Evolutionary conservation across 805 yeast genomes (phyloP), one percentile per base, ranked within the genome.

Genomic region (Candida coquimbonensis): DNA sequence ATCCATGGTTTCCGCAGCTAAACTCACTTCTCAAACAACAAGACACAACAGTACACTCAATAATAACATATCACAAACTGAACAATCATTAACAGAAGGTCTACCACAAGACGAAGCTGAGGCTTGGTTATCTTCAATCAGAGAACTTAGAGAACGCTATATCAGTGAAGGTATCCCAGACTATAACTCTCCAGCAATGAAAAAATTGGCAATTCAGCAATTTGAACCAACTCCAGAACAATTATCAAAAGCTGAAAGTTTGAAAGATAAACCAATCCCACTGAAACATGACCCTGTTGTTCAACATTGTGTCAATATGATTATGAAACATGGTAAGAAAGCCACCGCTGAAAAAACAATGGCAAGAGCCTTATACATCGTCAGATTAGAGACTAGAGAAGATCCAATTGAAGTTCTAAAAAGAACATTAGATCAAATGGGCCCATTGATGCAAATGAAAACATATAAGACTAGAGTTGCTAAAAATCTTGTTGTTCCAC

Each of bases 281-380:
- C 58, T 69, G 26, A 70, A 73, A 52, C 66, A 68, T 39, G 93
- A 88, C 55, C 83, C 86, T n/a, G 77, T 81, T 19, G 70, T 90
- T 41, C 81, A 81, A 42, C 82, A 85, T 55, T 78, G 93, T 59
- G 82, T 87, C 45, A 89, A 89, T 61, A 73, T 89, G 69, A 80
- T 93, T 50, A 93, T 93, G 98, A 80, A 87, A 60, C 82, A 87
- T 61, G 99, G 99, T 38, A 81, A 82, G 64, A 93, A 90, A 64
- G 77, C 86, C 45, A 69, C 73, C 42, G 97, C 98, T 0, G 83
- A 82, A 60, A 82, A 75, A 55, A 72, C 75, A 41, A 72, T 93
- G 46, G 75, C 83, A 44, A 76, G 83, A 60, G 95, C 97, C 0
- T 71, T 93, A 43, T 89, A 90, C 60, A 69, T 90, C 41, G 83